phyloP scores from a whole-genome alignment of 1,139 yeast genomes.

The Pneumocystis jirovecii region DNA sequence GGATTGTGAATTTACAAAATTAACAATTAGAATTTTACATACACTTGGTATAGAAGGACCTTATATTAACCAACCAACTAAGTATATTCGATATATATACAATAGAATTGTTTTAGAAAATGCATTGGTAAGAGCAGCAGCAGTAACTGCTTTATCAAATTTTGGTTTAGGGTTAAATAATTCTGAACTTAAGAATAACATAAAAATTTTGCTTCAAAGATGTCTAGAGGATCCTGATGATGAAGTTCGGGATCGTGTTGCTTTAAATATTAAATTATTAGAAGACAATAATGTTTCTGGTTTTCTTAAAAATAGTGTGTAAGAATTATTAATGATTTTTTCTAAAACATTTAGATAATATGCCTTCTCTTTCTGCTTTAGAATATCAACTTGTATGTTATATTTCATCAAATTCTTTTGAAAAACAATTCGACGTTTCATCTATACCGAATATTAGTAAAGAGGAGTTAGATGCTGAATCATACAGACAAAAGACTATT shows the following conservation, averaged over 20 bases:
- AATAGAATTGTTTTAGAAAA: slow-evolving; percentile 93
- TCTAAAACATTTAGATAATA: slow-evolving; percentile 40
- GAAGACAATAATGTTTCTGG: slow-evolving; percentile 35
- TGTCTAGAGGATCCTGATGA: slow-evolving; percentile 84
- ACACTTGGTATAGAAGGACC: slow-evolving; percentile 93
- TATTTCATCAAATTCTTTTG: slow-evolving; percentile 45
- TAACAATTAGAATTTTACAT: slow-evolving; percentile 80
- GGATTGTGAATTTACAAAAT: slow-evolving; percentile 92
- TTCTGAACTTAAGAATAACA: slow-evolving; percentile 48
- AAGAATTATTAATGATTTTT: slow-evolving; percentile 28
- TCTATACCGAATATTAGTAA: slow-evolving; percentile 47
- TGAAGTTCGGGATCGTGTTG: slow-evolving; percentile 97
- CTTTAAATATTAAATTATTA: slow-evolving; percentile 61
- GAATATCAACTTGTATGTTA: slow-evolving; percentile 66
- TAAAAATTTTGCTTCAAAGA: slow-evolving; percentile 61
- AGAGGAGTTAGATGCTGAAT: slow-evolving; percentile 50
- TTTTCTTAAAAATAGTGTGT: slow-evolving; percentile 8
- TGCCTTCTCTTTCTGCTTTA: slow-evolving; percentile 58
- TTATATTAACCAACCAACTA: slow-evolving; percentile 65
- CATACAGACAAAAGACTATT: slow-evolving; percentile 39
- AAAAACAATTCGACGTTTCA: slow-evolving; percentile 56
- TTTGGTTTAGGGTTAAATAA: slow-evolving; percentile 66
- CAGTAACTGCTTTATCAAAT: slow-evolving; percentile 81
- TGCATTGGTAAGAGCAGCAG: slow-evolving; percentile 88
- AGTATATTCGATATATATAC: slow-evolving; percentile 89